Conservation (phyloP, 257 asterid species). For the Phtheirospermum japonicum region DNA sequence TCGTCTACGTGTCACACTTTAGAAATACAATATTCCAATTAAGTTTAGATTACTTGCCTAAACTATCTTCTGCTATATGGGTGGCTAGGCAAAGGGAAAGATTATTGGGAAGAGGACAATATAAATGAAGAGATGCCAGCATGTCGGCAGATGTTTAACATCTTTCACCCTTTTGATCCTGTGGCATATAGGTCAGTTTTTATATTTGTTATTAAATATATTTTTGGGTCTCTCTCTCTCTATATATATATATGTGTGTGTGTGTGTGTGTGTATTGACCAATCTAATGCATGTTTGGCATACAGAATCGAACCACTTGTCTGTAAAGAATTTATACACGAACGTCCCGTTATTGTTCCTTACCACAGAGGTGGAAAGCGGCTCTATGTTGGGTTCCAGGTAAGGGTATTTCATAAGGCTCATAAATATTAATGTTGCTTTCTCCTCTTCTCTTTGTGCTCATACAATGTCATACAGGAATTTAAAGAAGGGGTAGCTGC, state of each 20-base stretch:
- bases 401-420: constrained; percentile 26
- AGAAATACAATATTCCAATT: constrained; percentile 1
- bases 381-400: constrained; percentile 83
- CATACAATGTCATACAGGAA: constrained; percentile 53
- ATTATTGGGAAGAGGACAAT: constrained; percentile 80
- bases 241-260: too few relatives aligned
- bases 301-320: constrained; percentile 88
- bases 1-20: constrained; percentile 15
- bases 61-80: constrained; percentile 25
- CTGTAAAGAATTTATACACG: constrained; percentile 68
- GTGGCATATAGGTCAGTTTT: constrained; percentile 80
- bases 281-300: constrained; percentile 21
- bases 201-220: constrained; percentile 6
- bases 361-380: constrained; percentile 98
- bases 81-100: constrained; percentile 67
- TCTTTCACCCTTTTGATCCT: constrained; percentile 97
- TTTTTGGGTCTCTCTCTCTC: constrained; percentile 1
- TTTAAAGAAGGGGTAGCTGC: constrained; percentile 77
- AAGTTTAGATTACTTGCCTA: constrained; percentile 19
- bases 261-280: too few relatives aligned
- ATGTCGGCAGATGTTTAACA: constrained; percentile 85
- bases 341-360: constrained; percentile 82
- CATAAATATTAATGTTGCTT: constrained; percentile 1
- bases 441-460: constrained; percentile 19
- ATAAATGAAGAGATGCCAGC: constrained; percentile 93